These are phyloP conservation scores for Pogostemon cablin DNA, from an alignment of 257 asterid species.

Conservation along the genomic window DNA sequence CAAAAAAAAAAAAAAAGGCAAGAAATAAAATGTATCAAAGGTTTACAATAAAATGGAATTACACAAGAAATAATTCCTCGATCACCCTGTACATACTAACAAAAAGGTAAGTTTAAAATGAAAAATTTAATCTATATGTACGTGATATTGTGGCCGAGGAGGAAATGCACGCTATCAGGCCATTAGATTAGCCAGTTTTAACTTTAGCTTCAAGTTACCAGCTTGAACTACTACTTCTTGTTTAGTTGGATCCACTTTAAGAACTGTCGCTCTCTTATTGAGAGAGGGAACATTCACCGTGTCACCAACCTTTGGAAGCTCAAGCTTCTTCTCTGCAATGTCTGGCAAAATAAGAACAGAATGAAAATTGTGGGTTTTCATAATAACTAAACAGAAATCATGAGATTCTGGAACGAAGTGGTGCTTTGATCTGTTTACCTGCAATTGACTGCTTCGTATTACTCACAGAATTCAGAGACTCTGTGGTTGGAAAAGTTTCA, in stretches of 20 bases:
- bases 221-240: constrained; percentile 79
- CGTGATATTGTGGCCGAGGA: constrained; percentile 28
- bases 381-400: neutral
- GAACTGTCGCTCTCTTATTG: constrained; percentile 61
- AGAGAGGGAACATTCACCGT: constrained; percentile 77
- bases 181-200: constrained; percentile 61
- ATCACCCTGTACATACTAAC: neutral
- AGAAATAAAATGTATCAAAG: constrained; percentile 5
- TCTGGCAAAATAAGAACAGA: constrained; percentile 21
- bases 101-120: constrained; percentile 6
- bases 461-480: constrained; percentile 33
- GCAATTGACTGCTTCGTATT: constrained; percentile 42
- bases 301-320: constrained; percentile 78
- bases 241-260: constrained; percentile 68
- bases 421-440: constrained; percentile 45
- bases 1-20: neutral
- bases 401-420: neutral
- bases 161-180: constrained; percentile 37
- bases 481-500: constrained; percentile 35
- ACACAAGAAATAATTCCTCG: constrained; percentile 24
- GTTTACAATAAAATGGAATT: neutral
- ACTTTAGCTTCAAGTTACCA: constrained; percentile 80
- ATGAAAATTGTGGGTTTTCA: neutral
- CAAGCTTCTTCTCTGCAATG: constrained; percentile 46
- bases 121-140: constrained; percentile 12